Percentiles rank a stretch among this genome's conserved stretches.
Conservation (phyloP, 2,329 filamentous ascomycete species). For the Aureobasidium subglaciale region DNA sequence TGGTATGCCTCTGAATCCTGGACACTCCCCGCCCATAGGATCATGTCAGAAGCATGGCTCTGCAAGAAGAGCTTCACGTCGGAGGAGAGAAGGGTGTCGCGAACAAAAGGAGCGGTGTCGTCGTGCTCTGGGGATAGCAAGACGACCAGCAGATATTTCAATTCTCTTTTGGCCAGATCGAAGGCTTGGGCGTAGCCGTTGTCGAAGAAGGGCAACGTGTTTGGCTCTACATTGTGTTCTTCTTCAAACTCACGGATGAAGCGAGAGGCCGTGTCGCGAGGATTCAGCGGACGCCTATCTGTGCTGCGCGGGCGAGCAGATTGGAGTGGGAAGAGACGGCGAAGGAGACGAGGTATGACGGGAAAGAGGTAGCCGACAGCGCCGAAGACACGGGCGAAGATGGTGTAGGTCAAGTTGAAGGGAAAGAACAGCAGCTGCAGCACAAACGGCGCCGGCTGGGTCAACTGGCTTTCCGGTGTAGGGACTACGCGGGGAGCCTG, state of each 20-base stretch:
- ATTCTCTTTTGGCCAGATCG: constrained; percentile 79
- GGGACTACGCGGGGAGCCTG: constrained; percentile 82
- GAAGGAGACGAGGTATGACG: constrained; percentile 63
- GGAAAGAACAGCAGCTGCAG: constrained; percentile 74
- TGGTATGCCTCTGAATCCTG: constrained; percentile 92
- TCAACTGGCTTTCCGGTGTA: constrained; percentile 57
- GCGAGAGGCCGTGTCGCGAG: constrained; percentile 77
- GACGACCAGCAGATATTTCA: constrained; percentile 85
- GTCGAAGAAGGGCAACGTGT: constrained; percentile 70
- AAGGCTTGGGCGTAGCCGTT: constrained; percentile 87
- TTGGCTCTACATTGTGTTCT: constrained; percentile 62
- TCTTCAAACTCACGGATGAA: constrained; percentile 94
- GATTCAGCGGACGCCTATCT: constrained; percentile 64
- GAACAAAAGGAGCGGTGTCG: constrained; percentile 74
- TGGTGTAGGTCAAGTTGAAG: constrained; percentile 67
- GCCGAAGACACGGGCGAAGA: constrained; percentile 62
- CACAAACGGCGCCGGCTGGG: constrained; percentile 65
- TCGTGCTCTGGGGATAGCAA: constrained; percentile 91
- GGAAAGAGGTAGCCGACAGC: constrained; percentile 72
- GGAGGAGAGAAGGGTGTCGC: constrained; percentile 69
- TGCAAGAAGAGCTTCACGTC: constrained; percentile 69
- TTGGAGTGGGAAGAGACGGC: constrained; percentile 47
- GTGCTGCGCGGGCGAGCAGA: constrained; percentile 53
- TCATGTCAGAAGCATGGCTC: constrained; percentile 67
- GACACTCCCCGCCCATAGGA: constrained; percentile 90